Evolutionary conservation across 2,329 filamentous ascomycete species (phyloP), one percentile per base, ranked within the genome.

Genomic region (Stemphylium lycopersici): DNA sequence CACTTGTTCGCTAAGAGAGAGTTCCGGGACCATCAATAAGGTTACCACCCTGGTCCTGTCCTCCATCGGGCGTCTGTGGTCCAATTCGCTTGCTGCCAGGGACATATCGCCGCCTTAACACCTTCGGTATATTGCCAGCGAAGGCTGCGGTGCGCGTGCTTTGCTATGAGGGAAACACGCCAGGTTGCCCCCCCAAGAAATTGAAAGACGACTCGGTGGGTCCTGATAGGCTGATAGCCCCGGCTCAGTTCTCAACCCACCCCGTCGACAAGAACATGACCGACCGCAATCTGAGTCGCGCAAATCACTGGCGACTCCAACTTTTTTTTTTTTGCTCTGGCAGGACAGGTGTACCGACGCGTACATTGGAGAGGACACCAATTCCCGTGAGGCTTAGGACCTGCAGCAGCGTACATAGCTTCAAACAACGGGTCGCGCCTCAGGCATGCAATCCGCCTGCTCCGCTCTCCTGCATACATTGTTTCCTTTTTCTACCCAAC

Each of bases 1-100:
- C 47, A 49, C 51, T 58, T 54, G 55, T 53, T 53, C 44, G 48
- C 55, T 55, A 43, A 46, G 16, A 18, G 16, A 43, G 24, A 34
- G 16, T 45, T 32, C 56, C 52, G 45, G 55, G 44, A 52, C 13
- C 44, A 22, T 32, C 40, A 31, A 40, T 20, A 36, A 22, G 39
- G n/a, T 32, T n/a, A 13, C 29, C 15, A 24, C 22, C 46, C 26
- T 29, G 31, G 34, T 26, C 45, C 29, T 38, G 34, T 36, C 20
- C 46, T 16, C 11, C 15, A 38, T 49, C 45, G 47, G 49, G 43
- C 51, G 50, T 44, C 50, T 50, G 40, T 31, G n/a, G 11, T 29
- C 18, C 39, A 42, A 15, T 31, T 42, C 22, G 18, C 8, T 11
- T 29, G 26, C 26, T 29, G 26, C 10, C 26, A 29, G 26, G 26